These are phyloP conservation scores for Turnera subulata DNA, from an alignment of 345 rosid genomes.

Conservation along the genomic window DNA sequence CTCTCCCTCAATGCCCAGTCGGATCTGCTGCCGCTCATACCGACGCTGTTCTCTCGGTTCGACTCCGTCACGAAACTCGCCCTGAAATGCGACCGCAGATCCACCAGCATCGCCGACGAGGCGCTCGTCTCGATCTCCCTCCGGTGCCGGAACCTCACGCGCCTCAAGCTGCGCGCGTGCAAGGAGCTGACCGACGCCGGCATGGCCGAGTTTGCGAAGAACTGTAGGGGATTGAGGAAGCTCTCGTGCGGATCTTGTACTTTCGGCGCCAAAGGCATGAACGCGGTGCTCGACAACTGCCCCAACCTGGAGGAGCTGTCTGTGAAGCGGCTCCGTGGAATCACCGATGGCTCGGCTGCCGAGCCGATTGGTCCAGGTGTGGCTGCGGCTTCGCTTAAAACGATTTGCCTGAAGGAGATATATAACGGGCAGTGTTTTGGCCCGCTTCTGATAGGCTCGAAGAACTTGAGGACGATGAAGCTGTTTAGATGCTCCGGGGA, in stretches of 20 bases:
- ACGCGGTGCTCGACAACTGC: conserved; percentile 76
- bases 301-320: conserved; percentile 64
- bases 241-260: conserved; percentile 77
- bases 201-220: conserved; percentile 56
- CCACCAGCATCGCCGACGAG: conserved; percentile 65
- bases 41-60: conserved; percentile 65
- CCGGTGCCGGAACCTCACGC: conserved; percentile 63
- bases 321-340: conserved; percentile 75
- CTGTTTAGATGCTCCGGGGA: conserved; percentile 81
- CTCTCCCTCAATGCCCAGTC: conserved; percentile 68
- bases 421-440: conserved; percentile 74
- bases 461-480: conserved; percentile 57
- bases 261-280: conserved; percentile 81
- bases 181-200: conserved; percentile 73
- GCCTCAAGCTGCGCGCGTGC: conserved; percentile 79
- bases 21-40: conserved; percentile 49
- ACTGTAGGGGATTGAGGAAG: conserved; percentile 71
- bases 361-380: conserved; percentile 63
- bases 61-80: conserved; percentile 85
- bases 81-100: conserved; percentile 77
- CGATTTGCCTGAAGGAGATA: conserved; percentile 68
- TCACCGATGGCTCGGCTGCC: conserved; percentile 44
- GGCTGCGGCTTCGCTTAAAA: conserved; percentile 56
- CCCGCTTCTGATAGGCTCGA: conserved; percentile 58
- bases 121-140: conserved; percentile 60